Evolutionary conservation across 176 grass and related monocot genomes (phyloP).

Genomic region (Oryza nivara): DNA sequence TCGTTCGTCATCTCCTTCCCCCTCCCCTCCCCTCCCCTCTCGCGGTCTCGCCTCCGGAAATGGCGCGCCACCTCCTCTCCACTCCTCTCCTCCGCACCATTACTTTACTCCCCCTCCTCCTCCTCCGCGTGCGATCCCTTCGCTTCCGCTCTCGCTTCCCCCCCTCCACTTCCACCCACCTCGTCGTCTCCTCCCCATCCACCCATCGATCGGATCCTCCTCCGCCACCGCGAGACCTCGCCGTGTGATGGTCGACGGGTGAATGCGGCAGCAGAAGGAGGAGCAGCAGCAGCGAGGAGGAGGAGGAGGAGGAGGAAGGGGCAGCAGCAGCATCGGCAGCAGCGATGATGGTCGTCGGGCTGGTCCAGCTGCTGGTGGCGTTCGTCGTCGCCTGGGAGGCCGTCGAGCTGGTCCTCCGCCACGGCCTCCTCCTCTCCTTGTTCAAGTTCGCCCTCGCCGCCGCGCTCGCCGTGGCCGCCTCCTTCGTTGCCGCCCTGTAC

Average conservation of each 20-base stretch:
- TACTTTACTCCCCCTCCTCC: slow-evolving; percentile 8
- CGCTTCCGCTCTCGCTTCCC: background rate
- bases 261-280: background rate
- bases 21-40: no score
- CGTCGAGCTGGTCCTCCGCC: slow-evolving; percentile 56
- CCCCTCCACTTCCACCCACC: background rate
- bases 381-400: slow-evolving; percentile 61
- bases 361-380: slow-evolving; percentile 55
- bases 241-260: slow-evolving; percentile 16
- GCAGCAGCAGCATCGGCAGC: background rate
- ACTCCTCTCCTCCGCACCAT: slow-evolving; percentile 44
- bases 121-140: slow-evolving; percentile 5
- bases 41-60: slow-evolving; percentile 35
- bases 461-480: slow-evolving; percentile 22
- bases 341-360: slow-evolving; percentile 33
- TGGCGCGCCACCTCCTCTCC: slow-evolving; percentile 67
- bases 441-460: slow-evolving; percentile 39
- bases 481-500: slow-evolving; percentile 35
- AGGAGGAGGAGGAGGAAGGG: background rate
- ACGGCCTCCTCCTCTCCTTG: slow-evolving; percentile 46
- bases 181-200: background rate
- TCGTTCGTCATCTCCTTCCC: no score
- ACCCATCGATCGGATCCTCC: slow-evolving; percentile 23
- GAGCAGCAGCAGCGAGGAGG: background rate
- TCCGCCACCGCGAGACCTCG: no score